These are phyloP conservation scores for Mallotus japonicus DNA, from an alignment of 441 rosid genomes.

Conservation along the genomic window DNA sequence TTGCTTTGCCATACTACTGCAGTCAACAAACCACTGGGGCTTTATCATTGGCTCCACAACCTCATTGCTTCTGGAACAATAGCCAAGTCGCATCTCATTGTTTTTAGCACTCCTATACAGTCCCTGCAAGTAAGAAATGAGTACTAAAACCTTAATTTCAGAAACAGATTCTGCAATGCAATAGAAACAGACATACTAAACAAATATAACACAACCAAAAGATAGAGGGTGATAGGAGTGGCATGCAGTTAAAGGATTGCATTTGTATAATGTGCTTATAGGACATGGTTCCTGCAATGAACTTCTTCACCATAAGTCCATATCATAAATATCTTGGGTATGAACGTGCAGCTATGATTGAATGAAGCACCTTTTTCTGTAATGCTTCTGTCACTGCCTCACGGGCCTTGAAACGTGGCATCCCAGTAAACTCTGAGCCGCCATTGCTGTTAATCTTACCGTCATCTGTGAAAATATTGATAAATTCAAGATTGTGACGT, in stretches of 20 bases:
- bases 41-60: conserved; percentile 88
- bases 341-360: background rate
- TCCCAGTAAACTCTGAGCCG: conserved; percentile 64
- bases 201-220: background rate
- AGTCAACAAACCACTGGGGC: conserved; percentile 90
- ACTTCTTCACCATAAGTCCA: too few relatives aligned
- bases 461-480: conserved; percentile 89
- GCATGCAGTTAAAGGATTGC: background rate
- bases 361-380: conserved; percentile 51
- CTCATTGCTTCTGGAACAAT: conserved; percentile 79
- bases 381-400: conserved; percentile 74
- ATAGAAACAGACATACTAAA: background rate
- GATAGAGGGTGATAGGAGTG: background rate
- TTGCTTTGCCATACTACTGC: conserved; percentile 65
- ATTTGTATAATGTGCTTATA: background rate
- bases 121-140: conserved; percentile 42
- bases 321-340: background rate
- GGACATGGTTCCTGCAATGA: too few relatives aligned
- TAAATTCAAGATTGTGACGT: conserved; percentile 76
- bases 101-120: conserved; percentile 70
- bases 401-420: conserved; percentile 91
- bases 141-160: too few relatives aligned
- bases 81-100: conserved; percentile 94
- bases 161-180: background rate
- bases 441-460: conserved; percentile 87